These are phyloP conservation scores for Tetracladium marchalianum DNA, from an alignment of 495 filamentous ascomycete species.

Conservation along the genomic window DNA sequence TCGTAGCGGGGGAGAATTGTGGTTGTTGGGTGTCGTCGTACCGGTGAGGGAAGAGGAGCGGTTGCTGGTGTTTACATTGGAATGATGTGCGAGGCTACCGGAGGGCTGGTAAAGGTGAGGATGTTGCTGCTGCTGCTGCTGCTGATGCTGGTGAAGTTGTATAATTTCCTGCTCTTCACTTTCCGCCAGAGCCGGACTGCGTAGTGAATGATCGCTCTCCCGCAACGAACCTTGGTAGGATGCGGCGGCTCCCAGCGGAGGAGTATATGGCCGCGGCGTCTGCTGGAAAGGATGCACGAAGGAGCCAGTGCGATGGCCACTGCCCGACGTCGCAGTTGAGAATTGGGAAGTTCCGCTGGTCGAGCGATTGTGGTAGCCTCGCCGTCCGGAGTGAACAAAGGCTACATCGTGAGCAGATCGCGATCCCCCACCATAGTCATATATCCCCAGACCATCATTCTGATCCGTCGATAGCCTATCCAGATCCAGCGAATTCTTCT, in stretches of 20 bases:
- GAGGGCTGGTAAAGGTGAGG: constrained; percentile 22
- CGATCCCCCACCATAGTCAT: constrained; percentile 15
- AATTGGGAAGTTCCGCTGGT: constrained; percentile 39
- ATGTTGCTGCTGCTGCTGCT: constrained; percentile 32
- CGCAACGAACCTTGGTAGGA: constrained; percentile 43
- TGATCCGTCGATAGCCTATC: constrained; percentile 41
- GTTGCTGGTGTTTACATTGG: constrained; percentile 22
- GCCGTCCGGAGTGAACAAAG: constrained; percentile 12
- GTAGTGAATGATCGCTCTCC: constrained; percentile 27
- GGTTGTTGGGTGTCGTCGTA: constrained; percentile 17
- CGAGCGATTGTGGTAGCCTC: constrained; percentile 36
- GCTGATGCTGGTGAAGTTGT: constrained; percentile 11
- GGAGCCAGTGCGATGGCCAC: constrained; percentile 28
- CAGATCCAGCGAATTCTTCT: constrained; percentile 44
- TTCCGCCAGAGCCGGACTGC: constrained; percentile 34
- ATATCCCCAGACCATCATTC: constrained; percentile 19
- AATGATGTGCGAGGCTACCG: constrained; percentile 6
- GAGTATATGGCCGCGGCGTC: constrained; percentile 45
- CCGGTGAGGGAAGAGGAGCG: constrained; percentile 33
- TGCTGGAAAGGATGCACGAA: constrained; percentile 51
- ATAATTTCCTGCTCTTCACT: constrained; percentile 30
- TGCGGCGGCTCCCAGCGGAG: constrained; percentile 26
- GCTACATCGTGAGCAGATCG: constrained; percentile 20
- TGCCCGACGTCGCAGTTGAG: constrained; percentile 29
- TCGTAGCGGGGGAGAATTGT: constrained; percentile 27